A percentile compares a stretch with the other conserved stretches of the same genome.
These are phyloP conservation scores for Hypoxylon sp. DNA, from an alignment of 2,329 filamentous ascomycete species.

Conservation along the genomic window DNA sequence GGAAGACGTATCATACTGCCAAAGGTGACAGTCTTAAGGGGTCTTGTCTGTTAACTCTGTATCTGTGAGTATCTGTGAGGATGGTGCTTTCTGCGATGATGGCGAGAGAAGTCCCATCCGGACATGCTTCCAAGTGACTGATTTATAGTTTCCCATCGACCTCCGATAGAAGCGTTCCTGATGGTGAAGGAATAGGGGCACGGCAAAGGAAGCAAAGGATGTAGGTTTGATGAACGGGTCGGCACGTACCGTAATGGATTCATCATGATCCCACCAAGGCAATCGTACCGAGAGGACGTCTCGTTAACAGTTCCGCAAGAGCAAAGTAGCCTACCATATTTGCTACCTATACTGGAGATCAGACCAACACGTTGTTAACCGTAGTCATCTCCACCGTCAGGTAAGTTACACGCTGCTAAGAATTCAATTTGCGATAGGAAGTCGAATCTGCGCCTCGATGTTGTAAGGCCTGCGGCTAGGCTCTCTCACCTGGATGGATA, in stretches of 20 bases:
- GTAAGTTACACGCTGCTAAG: conserved; percentile 13
- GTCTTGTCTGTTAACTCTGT: background rate
- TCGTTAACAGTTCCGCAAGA: conserved; percentile 35
- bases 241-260: conserved; percentile 44
- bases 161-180: conserved; percentile 13
- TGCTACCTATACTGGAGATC: conserved; percentile 22
- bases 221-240: conserved; percentile 36
- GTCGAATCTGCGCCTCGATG: conserved; percentile 47
- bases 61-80: background rate
- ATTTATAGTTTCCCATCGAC: conserved; percentile 46
- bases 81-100: conserved; percentile 15
- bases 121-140: conserved; percentile 29
- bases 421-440: conserved; percentile 36
- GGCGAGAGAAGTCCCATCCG: conserved; percentile 15
- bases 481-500: conserved; percentile 25
- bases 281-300: conserved; percentile 39
- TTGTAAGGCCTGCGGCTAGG: conserved; percentile 39
- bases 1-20: conserved; percentile 21
- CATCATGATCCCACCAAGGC: conserved; percentile 44
- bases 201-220: conserved; percentile 40
- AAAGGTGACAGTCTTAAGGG: background rate
- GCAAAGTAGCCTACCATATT: conserved; percentile 39
- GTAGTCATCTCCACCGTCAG: conserved; percentile 14
- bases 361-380: conserved; percentile 15
- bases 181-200: conserved; percentile 39